Percentiles rank a stretch among this genome's conserved stretches.
phyloP scores from a whole-genome alignment of 129 eudicot genomes.

The Daucus carota region DNA sequence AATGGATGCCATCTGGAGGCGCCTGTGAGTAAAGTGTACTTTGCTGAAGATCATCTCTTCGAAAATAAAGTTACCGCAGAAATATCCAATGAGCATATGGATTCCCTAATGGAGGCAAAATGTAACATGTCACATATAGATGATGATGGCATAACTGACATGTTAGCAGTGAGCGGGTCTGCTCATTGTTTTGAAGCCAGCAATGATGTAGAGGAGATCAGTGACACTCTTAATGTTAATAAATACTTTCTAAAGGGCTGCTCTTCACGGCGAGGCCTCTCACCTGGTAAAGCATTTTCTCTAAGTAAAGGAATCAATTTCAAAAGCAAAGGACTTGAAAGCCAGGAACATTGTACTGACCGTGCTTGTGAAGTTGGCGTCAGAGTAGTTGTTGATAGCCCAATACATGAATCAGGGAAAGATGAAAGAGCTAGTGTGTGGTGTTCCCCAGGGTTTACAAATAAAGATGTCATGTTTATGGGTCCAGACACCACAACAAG shows the following conservation, averaged over 20 bases:
- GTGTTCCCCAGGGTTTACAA: constrained; percentile 27
- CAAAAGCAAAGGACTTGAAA: constrained; percentile 19
- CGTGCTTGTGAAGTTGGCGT: constrained; percentile 17
- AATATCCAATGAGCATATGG: constrained; percentile 13
- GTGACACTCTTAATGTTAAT: constrained; percentile 8
- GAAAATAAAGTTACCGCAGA: constrained; percentile 19
- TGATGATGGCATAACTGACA: constrained; percentile 13
- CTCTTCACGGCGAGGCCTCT: constrained; percentile 30
- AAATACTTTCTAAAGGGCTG: constrained; percentile 42
- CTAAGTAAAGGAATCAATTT: constrained; percentile 21
- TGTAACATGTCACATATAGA: constrained; percentile 23
- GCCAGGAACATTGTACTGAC: constrained; percentile 22
- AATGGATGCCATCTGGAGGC: constrained; percentile 11
- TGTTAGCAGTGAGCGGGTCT: neutral
- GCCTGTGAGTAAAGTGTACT: constrained; percentile 18
- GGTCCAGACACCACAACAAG: constrained; percentile 17
- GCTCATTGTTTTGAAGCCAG: constrained; percentile 21
- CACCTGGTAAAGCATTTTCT: constrained; percentile 14
- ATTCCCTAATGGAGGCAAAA: constrained; percentile 20
- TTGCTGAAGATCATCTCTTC: constrained; percentile 19
- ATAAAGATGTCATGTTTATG: constrained; percentile 8
- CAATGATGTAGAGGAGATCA: constrained; percentile 17
- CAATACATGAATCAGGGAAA: constrained; percentile 20
- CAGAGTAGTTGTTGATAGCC: constrained; percentile 19
- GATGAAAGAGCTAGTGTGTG: constrained; percentile 18